Base-by-base conservation (phyloP, 164 flowering plant species). In the Berberis thunbergii region DNA sequence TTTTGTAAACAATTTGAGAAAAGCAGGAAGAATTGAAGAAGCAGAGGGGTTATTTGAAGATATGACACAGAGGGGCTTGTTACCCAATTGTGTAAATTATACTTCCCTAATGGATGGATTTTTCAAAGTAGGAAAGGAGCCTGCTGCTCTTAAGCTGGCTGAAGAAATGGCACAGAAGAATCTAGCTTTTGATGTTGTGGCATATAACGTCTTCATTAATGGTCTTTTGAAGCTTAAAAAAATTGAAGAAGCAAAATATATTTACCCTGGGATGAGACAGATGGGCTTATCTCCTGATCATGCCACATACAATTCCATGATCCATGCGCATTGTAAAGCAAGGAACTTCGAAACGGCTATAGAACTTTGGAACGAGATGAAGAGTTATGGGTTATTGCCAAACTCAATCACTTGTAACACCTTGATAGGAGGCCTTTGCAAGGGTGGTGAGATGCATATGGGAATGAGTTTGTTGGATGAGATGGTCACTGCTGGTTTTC, bases 91-190 rank as follows among this genome's bases (percentile, higher is more conserved):
- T 64, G 85, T 86, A 52, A 94, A 83, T 72, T 91, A 84, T 75
- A 88, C 99, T 55, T 82, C 91, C 56, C 66, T 88, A 50, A 85
- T 94, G 84, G 96, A 94, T 76, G 93, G 91, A 7, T 76, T 79
- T 64, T 85, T 94, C 61, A 91, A 85, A 79, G 76, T 54, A 26
- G 87, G 96, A 48, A 79, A 83, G 53, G 84, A 77, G 64, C 76
- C 91, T 7, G 75, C 68, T 74, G 99, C 93, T 70, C 73, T 86
- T 48, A 70, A 71, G 61, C 43, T 79, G 50, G 93, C 83, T 39
- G 76, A 84, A 67, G 90, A 87, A 69, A 83, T 91, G 87, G 67
- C 69, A 13, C 76, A 83, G 61, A 87, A 74, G 63, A 72, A 78
- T 55, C 49, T 81, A 39, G 78, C 68, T 40, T 77, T 84, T 74